Conservation (phyloP, 2,329 filamentous ascomycete genomes). For the Microsporum ferrugineum region DNA sequence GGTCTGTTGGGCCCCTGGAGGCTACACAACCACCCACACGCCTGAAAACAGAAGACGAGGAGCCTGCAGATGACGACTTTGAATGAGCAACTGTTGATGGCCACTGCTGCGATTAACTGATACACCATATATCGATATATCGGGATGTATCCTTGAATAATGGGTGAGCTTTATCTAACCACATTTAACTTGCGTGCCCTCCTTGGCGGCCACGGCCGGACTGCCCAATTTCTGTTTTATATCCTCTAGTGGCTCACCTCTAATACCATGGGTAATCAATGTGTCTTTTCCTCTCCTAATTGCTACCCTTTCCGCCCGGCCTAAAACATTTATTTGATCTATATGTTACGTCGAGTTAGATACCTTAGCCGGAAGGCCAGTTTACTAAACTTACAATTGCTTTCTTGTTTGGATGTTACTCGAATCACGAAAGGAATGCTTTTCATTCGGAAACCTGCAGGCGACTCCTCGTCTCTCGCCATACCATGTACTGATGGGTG, state of each 20-base stretch:
- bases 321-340: neutral
- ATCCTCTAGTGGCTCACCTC: neutral
- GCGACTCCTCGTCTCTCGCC: neutral
- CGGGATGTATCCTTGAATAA: no score
- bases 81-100: constrained; percentile 25
- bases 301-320: neutral
- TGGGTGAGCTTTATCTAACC: no score
- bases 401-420: neutral
- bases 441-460: neutral
- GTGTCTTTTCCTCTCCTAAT: neutral
- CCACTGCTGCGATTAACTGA: neutral
- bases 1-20: constrained; percentile 40
- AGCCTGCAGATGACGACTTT: constrained; percentile 37
- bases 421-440: neutral
- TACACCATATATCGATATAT: neutral
- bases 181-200: no score
- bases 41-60: constrained; percentile 25
- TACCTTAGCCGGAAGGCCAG: neutral
- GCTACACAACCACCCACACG: constrained; percentile 38
- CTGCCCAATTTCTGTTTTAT: neutral
- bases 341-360: neutral
- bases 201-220: neutral
- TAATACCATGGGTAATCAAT: neutral
- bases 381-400: neutral
- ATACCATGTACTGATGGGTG: neutral